Evolutionary conservation across 129 eudicot genomes (phyloP).

Genomic region (Saposhnikovia divaricata): DNA sequence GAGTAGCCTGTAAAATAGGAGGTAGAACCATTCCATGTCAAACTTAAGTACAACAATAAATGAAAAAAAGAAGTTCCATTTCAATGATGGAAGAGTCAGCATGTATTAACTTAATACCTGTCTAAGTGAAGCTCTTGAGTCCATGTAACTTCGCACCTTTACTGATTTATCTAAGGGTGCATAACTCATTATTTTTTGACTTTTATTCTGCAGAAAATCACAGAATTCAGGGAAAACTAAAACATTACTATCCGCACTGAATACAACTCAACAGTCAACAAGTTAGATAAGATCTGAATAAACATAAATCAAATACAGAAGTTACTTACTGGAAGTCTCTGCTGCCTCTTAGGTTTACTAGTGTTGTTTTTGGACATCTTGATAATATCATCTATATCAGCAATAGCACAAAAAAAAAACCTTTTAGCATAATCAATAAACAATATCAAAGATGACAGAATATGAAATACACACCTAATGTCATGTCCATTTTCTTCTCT

Average conservation of each 20-base stretch:
- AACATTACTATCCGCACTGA: neutral
- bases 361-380: slow-evolving; percentile 66
- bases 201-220: slow-evolving; percentile 48
- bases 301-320: slow-evolving; percentile 1
- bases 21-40: neutral
- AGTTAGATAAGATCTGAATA: neutral
- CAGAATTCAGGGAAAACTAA: neutral
- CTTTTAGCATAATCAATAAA: neutral
- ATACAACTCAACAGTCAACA: neutral
- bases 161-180: slow-evolving; percentile 45
- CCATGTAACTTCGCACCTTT: slow-evolving; percentile 55
- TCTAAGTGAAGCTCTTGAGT: slow-evolving; percentile 76
- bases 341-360: slow-evolving; percentile 49
- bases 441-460: neutral
- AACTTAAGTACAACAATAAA: neutral
- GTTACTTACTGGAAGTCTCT: slow-evolving; percentile 60
- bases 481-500: slow-evolving; percentile 96
- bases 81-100: neutral
- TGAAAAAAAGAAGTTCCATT: neutral
- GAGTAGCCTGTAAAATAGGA: slow-evolving; percentile 48
- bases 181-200: slow-evolving; percentile 35
- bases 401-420: neutral
- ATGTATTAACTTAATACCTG: slow-evolving; percentile 37
- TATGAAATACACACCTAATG: slow-evolving; percentile 46
- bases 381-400: slow-evolving; percentile 71